Base-by-base conservation (phyloP, 2,329 filamentous ascomycete genomes). In the Zarea fungicola region DNA sequence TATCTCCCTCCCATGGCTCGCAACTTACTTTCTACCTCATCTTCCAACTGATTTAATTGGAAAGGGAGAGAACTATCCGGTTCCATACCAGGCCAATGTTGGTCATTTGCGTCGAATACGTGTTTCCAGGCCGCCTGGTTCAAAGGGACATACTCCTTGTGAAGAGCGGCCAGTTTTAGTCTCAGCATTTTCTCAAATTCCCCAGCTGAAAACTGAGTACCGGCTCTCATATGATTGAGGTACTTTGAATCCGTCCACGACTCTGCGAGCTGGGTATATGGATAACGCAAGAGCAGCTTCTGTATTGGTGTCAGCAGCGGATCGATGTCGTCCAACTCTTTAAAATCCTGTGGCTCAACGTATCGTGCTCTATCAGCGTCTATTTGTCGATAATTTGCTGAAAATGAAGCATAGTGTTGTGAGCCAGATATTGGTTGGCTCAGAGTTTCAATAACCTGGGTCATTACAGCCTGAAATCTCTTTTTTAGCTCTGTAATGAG, bases 281-380 rank as follows among this genome's bases (percentile, higher is more conserved):
- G 47, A 16, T 7, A 25, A 49, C 3, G 50, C 22, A 54, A 58
- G 10, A 59, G 16, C 4, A 43, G 56, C 59, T 35, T 64, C 46
- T 74, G 70, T 1, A 54, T 51, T 14, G 60, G 50, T 19, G 63
- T 65, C 8, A 69, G 55, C 0, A 31, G 16, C 1, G 10, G 4
- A 34, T 68, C 59, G 19, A 68, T 58, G 1, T 42, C 6, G 1
- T 32, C 5, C 5, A 67, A 50, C 9, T 28, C 34, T 2, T 54
- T 39, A 25, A 61, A 65, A n/a, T 68, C 58, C 21, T 42, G 44
- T 1, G 58, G 56, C 22, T 65, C 55, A 10, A 71, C 58, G 48
- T 70, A 72, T n/a, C 63, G 65, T 3, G 58, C 57, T 14, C 70
- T 65, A 34, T 71, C 64, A 3, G 57, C 42, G 13, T 70, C 68